A percentile compares a stretch with the other conserved stretches of the same genome.
Conservation (phyloP, 306 rosid genomes). For the Dryas alaskensis region DNA sequence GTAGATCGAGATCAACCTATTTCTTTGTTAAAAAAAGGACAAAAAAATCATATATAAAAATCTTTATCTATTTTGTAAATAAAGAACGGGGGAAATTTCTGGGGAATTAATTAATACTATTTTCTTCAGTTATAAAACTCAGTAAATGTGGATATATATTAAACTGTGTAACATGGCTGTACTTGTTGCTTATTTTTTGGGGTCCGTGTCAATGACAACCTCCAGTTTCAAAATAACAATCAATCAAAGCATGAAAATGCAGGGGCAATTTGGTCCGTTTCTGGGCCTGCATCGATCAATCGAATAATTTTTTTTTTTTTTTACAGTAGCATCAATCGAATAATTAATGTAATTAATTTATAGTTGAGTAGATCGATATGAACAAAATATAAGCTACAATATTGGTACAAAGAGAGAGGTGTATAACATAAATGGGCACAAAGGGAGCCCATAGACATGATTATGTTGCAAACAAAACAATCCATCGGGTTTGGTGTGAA, state of each 20-base stretch:
- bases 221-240: neutral
- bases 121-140: no score
- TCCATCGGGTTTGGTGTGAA: constrained; percentile 14
- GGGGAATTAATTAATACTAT: no score
- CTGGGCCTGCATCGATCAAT: neutral
- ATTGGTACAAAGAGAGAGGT: neutral
- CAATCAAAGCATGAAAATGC: constrained; percentile 13
- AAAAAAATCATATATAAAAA: no score
- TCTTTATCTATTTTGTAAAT: no score
- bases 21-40: no score
- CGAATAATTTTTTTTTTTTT: no score
- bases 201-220: neutral
- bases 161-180: neutral
- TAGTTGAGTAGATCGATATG: no score
- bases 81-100: no score
- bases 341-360: no score
- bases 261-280: constrained; percentile 13
- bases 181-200: neutral
- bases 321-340: neutral
- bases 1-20: no score
- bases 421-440: neutral
- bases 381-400: constrained; percentile 9
- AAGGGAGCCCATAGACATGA: constrained; percentile 18
- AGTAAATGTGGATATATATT: no score
- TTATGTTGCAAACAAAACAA: constrained; percentile 11